These are phyloP conservation scores for Apiospora malaysiana DNA, from an alignment of 2,329 filamentous ascomycete species.

Conservation along the genomic window DNA sequence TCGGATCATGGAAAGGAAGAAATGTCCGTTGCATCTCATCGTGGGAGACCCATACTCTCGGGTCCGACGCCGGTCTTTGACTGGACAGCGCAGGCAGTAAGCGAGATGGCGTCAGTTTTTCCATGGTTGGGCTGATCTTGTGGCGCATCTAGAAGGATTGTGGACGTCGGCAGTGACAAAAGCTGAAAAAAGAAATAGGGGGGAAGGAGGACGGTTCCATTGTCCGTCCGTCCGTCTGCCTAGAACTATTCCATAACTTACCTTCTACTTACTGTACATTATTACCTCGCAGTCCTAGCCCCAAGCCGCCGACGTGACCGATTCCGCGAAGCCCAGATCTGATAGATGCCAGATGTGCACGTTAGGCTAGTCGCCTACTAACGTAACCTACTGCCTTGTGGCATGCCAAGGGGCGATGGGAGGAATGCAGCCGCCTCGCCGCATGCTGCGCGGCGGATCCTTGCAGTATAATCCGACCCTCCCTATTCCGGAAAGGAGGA, in stretches of 20 bases:
- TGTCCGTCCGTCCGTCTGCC: too few species aligned
- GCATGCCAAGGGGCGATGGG: background rate
- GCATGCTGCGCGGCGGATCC: background rate
- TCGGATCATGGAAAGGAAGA: background rate
- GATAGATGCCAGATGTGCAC: background rate
- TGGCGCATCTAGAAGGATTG: conserved; percentile 13
- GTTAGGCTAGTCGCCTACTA: background rate
- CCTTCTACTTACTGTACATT: background rate
- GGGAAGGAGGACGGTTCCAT: background rate
- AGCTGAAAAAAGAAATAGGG: conserved; percentile 5
- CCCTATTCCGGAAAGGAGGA: background rate
- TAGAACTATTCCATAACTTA: too few species aligned
- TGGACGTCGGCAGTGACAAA: background rate
- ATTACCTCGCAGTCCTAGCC: background rate
- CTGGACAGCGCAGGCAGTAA: conserved; percentile 4
- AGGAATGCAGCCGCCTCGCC: background rate
- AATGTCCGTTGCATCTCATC: background rate
- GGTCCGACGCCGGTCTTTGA: background rate
- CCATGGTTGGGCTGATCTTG: conserved; percentile 1
- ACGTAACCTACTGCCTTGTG: background rate
- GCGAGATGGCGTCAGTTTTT: conserved; percentile 8
- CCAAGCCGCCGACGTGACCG: background rate
- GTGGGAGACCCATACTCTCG: conserved; percentile 1
- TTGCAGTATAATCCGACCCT: background rate
- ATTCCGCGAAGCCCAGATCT: background rate